Evolutionary conservation across 2,329 filamentous ascomycete species (phyloP).

Genomic region (Colletotrichum sp.): DNA sequence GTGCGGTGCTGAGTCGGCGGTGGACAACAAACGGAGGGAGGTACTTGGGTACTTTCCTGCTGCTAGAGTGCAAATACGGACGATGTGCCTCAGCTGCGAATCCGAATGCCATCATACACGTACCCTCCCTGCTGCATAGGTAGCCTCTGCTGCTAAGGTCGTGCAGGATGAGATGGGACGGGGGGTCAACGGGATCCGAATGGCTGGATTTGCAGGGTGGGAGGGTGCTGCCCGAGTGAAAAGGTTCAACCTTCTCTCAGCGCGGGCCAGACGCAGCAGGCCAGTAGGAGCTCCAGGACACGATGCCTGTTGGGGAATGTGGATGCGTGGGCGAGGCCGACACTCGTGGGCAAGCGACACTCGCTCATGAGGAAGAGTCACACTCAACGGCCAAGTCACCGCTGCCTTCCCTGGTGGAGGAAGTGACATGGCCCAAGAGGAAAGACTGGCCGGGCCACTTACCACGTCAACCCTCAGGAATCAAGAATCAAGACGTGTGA

Average conservation of each 20-base stretch:
- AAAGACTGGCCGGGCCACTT: neutral
- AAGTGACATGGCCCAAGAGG: neutral
- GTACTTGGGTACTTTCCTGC: neutral
- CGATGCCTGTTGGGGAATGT: constrained; percentile 17
- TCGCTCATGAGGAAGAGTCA: neutral
- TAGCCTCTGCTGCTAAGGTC: neutral
- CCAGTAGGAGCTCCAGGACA: neutral
- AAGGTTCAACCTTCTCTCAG: neutral
- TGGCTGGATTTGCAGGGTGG: neutral
- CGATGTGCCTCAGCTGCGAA: neutral
- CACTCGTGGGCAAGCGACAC: neutral
- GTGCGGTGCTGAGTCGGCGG: neutral
- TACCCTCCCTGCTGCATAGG: neutral
- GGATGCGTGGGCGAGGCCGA: constrained; percentile 12
- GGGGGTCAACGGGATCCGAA: neutral
- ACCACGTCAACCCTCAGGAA: neutral
- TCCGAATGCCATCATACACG: neutral
- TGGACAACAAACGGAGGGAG: neutral
- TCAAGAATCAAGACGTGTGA: neutral
- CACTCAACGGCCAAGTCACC: neutral
- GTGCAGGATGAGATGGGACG: neutral
- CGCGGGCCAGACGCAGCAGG: neutral
- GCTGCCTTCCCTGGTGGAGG: neutral
- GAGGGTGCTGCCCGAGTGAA: neutral
- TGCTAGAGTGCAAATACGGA: neutral